Conservation (phyloP, 2,329 filamentous ascomycete genomes). For the Fonsecaea multimorphosa region DNA sequence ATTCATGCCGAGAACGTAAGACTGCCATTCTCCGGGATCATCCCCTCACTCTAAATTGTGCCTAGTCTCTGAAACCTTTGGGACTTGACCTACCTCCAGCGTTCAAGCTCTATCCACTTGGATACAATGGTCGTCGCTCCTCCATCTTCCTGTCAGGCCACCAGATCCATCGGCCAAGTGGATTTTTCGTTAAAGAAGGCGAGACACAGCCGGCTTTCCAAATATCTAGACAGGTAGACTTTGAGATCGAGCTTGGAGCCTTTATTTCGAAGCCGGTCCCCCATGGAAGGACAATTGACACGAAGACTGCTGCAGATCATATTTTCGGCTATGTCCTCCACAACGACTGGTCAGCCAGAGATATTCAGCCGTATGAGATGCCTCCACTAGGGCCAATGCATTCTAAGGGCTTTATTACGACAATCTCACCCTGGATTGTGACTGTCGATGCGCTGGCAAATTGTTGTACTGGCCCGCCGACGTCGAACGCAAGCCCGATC, state of each 20-base stretch:
- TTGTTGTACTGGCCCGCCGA: constrained; percentile 3
- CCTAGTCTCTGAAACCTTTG: constrained; percentile 8
- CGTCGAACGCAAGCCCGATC: constrained; percentile 3
- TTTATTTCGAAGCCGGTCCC: constrained; percentile 70
- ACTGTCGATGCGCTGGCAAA: constrained; percentile 61
- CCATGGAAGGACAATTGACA: constrained; percentile 66
- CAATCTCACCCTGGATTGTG: constrained; percentile 67
- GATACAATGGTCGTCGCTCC: constrained; percentile 16
- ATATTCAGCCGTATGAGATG: constrained; percentile 24
- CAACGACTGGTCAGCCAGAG: constrained; percentile 49
- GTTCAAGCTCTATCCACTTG: constrained; percentile 17
- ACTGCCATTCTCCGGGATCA: not conserved
- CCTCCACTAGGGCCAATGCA: constrained; percentile 65
- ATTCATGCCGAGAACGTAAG: constrained; percentile 21
- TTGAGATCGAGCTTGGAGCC: constrained; percentile 78
- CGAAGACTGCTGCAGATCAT: constrained; percentile 69
- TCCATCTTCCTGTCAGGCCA: constrained; percentile 5
- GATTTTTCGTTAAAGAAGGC: constrained; percentile 43
- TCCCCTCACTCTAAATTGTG: not conserved
- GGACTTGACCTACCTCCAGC: constrained; percentile 16
- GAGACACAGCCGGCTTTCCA: constrained; percentile 51
- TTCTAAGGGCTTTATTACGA: constrained; percentile 65
- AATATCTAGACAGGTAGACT: constrained; percentile 70
- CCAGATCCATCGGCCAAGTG: constrained; percentile 9
- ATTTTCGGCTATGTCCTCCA: constrained; percentile 79